phyloP scores from a whole-genome alignment of 148 eudicot species.

The Rhododendron griersonianum region DNA sequence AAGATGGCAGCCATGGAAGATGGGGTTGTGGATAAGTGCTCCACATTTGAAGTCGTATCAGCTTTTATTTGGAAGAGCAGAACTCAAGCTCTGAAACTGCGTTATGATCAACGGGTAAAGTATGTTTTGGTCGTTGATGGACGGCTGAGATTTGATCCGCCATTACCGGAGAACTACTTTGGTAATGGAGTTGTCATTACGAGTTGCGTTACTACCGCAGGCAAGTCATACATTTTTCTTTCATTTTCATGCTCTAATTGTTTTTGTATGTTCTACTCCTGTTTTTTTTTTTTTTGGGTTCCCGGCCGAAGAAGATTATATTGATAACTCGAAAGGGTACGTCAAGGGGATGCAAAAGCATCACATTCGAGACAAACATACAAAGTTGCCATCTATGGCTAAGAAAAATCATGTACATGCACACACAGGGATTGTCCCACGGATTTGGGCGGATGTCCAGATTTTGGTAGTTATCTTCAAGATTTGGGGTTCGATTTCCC shows the following conservation, averaged over 20 bases:
- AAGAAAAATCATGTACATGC: too few species aligned
- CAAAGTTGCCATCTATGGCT: neutral
- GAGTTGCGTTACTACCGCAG: conserved; percentile 17
- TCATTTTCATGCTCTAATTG: neutral
- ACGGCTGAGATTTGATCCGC: neutral
- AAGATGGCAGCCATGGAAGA: neutral
- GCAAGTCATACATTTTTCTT: neutral
- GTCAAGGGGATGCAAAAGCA: neutral
- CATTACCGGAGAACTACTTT: neutral
- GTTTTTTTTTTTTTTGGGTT: neutral
- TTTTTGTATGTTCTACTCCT: neutral
- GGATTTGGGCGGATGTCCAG: too few species aligned
- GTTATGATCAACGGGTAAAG: neutral
- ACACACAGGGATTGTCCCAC: too few species aligned
- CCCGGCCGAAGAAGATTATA: neutral
- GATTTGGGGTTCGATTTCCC: too few species aligned
- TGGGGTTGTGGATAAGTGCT: neutral
- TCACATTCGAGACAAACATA: neutral
- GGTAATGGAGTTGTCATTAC: neutral
- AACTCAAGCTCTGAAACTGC: neutral
- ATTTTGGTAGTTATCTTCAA: too few species aligned
- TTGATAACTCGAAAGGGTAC: neutral
- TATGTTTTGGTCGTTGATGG: neutral
- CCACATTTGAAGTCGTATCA: neutral
- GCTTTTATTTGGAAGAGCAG: neutral